Base-by-base conservation (phyloP, 768 basidiomycete genomes). In the Mycena venus region DNA sequence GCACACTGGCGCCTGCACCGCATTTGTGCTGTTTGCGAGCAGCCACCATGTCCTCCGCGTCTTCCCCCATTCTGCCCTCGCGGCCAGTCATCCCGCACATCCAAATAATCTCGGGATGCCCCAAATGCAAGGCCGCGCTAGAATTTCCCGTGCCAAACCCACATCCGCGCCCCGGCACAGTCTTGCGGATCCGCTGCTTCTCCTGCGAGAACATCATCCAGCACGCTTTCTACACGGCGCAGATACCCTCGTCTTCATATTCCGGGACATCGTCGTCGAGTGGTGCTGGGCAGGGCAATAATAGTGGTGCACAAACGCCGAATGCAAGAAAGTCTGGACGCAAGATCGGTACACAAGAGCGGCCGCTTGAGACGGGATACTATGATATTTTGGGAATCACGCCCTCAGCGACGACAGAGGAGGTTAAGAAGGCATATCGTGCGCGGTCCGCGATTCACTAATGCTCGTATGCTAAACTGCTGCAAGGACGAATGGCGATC, bases 381-480 rank as follows among this genome's bases (percentile, higher is more conserved):
- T 98, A 97, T 79, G 96, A 98, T 80, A 88, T 95, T 25, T 87
- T 97, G 7, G 95, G 94, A 9, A 89, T 97, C 1, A 83, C 93
- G 0, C 87, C 94, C 21, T 89, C 91, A 74, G 96, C 96, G 9
- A 92, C 92, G 19, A 88, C 89, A 5, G 95, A 96, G 21, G 96
- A 97, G 60, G 89, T 98, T 81, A 97, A 97, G 88, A 96, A 94
- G 81, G 94, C 96, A 2, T 97, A 98, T 84, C 91, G 96, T 93
- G 79, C 73, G 90, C 86, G 69, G 42, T 53, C 47, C 66, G 42
- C 74, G 44, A 55, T 40, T 55, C 51, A 29, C 27, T 11, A 67
- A 31, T 59, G 17, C 47, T 25, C 36, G 53, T 64, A n/a, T 32
- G 29, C 38, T 75, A 40, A 59, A 51, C 17, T 51, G 25, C 25